A percentile compares a stretch with the other conserved stretches of the same genome.
These are phyloP conservation scores for Amanita pallidorosea DNA, from an alignment of 768 basidiomycete species.

Conservation along the genomic window DNA sequence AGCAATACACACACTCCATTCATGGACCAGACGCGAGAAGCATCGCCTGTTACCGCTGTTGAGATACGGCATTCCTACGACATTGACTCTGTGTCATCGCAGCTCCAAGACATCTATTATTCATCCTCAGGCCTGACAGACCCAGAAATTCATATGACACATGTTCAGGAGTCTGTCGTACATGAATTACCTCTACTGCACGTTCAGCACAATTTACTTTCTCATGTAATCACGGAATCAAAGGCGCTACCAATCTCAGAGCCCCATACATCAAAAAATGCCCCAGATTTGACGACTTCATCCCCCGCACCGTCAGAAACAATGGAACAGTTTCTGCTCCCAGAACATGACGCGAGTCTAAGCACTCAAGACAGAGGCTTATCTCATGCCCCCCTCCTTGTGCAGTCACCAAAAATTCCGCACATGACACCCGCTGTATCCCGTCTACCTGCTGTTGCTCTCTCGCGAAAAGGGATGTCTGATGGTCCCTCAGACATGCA, in stretches of 20 bases:
- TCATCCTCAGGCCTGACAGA: background rate
- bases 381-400: background rate
- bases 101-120: background rate
- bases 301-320: background rate
- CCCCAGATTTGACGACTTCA: background rate
- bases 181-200: background rate
- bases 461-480: background rate
- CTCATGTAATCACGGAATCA: background rate
- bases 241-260: background rate
- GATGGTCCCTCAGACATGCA: slow-evolving; percentile 15
- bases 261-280: background rate
- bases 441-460: background rate
- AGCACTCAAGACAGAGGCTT: background rate
- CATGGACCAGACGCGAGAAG: background rate
- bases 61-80: background rate
- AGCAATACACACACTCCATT: background rate
- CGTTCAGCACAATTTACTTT: background rate
- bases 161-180: background rate
- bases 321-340: background rate
- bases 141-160: background rate
- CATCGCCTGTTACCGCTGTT: background rate
- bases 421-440: background rate
- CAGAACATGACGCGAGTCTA: background rate
- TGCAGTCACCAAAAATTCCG: background rate
- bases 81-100: background rate